A percentile compares a stretch with the other conserved stretches of the same genome.
Evolutionary conservation across 495 filamentous ascomycete genomes (phyloP).

Genomic region (Penicillium cinerascens): DNA sequence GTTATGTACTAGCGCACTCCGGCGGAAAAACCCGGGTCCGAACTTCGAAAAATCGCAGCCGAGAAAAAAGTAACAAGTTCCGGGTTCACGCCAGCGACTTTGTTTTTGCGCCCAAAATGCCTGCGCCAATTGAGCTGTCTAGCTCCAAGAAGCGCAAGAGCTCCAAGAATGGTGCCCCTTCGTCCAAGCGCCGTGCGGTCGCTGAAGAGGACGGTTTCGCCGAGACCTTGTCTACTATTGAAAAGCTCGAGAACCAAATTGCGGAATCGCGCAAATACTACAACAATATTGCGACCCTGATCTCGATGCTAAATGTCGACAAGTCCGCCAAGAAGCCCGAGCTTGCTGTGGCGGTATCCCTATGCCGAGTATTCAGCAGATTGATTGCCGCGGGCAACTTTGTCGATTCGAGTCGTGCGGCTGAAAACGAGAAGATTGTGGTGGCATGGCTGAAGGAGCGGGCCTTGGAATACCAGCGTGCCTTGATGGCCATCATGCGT

Average conservation of each 20-base stretch:
- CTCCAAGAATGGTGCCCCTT: constrained; percentile 33
- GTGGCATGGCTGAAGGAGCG: constrained; percentile 74
- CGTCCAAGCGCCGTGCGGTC: constrained; percentile 46
- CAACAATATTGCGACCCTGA: constrained; percentile 81
- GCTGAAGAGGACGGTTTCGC: constrained; percentile 40
- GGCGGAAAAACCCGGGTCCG: constrained; percentile 39
- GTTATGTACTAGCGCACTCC: constrained; percentile 63
- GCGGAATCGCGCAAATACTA: constrained; percentile 82
- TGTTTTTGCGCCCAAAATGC: constrained; percentile 26
- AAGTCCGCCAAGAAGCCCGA: constrained; percentile 40
- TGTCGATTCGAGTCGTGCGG: constrained; percentile 54
- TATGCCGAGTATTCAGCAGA: constrained; percentile 86
- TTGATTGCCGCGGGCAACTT: constrained; percentile 75
- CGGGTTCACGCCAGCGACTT: constrained; percentile 14
- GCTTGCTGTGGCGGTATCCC: constrained; percentile 66
- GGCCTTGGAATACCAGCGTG: constrained; percentile 63
- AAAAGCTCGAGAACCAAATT: constrained; percentile 71
- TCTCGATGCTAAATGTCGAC: constrained; percentile 55
- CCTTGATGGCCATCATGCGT: constrained; percentile 51
- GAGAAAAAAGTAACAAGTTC: constrained; percentile 19
- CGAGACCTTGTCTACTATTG: constrained; percentile 55
- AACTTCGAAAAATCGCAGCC: constrained; percentile 33
- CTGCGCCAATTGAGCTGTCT: constrained; percentile 18
- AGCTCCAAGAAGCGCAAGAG: constrained; percentile 45
- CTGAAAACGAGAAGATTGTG: constrained; percentile 71